Evolutionary conservation across 257 asterid genomes (phyloP).

Genomic region (Perilla frutescens): DNA sequence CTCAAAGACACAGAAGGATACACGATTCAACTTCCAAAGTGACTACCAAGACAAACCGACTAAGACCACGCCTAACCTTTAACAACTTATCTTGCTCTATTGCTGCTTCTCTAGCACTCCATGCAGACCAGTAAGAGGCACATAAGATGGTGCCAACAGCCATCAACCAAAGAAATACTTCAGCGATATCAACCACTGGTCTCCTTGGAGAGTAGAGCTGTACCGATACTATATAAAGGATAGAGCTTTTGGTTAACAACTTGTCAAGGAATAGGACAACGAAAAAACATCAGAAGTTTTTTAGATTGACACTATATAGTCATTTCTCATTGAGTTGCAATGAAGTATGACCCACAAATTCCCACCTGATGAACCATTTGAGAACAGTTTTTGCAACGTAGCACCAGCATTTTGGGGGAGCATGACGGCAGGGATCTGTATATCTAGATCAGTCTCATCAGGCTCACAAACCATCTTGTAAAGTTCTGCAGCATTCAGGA

Average conservation of each 20-base stretch:
- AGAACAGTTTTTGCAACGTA: slow-evolving; percentile 63
- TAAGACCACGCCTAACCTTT: slow-evolving; percentile 53
- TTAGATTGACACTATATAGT: not conserved
- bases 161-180: slow-evolving; percentile 93
- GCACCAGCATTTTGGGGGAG: slow-evolving; percentile 92
- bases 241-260: slow-evolving; percentile 28
- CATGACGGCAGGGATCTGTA: slow-evolving; percentile 79
- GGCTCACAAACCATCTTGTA: slow-evolving; percentile 97
- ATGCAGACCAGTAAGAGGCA: slow-evolving; percentile 94
- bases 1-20: slow-evolving; percentile 1
- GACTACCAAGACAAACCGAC: not conserved
- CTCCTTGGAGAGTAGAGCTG: slow-evolving; percentile 92
- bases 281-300: not conserved
- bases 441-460: slow-evolving; percentile 84
- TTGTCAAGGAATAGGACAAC: slow-evolving; percentile 1
- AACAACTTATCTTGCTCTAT: slow-evolving; percentile 77
- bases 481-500: slow-evolving; percentile 64
- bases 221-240: slow-evolving; percentile 52
- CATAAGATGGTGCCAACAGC: slow-evolving; percentile 89
- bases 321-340: not conserved
- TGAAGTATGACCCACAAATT: slow-evolving; percentile 11
- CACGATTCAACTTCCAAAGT: slow-evolving; percentile 13
- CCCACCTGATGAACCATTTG: slow-evolving; percentile 82
- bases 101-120: slow-evolving; percentile 85
- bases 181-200: slow-evolving; percentile 89